Evolutionary conservation across 371 early-diverging fungal species (phyloP), one percentile per base, ranked within the genome.

Genomic region (Lichtheimia hyalospora): DNA sequence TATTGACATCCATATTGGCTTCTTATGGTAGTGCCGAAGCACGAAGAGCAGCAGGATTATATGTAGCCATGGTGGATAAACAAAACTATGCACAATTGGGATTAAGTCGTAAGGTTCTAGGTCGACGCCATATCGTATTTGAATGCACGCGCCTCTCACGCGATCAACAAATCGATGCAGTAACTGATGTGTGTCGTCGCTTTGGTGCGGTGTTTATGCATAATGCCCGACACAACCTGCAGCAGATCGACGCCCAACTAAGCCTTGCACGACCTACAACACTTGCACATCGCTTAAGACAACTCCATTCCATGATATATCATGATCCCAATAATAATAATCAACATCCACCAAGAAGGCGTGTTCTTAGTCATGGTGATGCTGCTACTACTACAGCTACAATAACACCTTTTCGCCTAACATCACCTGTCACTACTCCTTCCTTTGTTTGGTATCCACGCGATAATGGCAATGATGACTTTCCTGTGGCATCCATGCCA

Each of bases 191-290:
- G 3, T 66, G 70, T 49, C 34, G 56, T n/a, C 66, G 66, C 15
- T 70, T 70, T 23, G 46, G 63, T 16, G 42, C 63, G n/a, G 61
- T 70, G 10, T 70, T 70, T 61, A 60, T 57, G 24, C 61, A 70
- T 16, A 70, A 70, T 40, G 70, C 70, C n/a, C 63, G 52, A 28
- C 63, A 63, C 42, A 70, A 70, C 51, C 53, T 70, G n/a, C 39
- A 50, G n/a, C 63, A 63, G 63, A 68, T 68, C 42, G 63, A 68
- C 21, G 24, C 16, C 13, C 68, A 67, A 43, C 24, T 60, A 1
- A 41, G 54, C 8, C 54, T 54, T 15, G 63, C 59, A 13, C 63
- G 54, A 16, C 57, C 60, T 49, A 49, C 59, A 13, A 24, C 21
- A 18, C 60, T 67, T 12, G 54, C 58, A 20, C 50, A 53, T 15